Evolutionary conservation across 176 grass and related monocot species (phyloP), one percentile per base, ranked within the genome.

Genomic region (Microstegium vimineum): DNA sequence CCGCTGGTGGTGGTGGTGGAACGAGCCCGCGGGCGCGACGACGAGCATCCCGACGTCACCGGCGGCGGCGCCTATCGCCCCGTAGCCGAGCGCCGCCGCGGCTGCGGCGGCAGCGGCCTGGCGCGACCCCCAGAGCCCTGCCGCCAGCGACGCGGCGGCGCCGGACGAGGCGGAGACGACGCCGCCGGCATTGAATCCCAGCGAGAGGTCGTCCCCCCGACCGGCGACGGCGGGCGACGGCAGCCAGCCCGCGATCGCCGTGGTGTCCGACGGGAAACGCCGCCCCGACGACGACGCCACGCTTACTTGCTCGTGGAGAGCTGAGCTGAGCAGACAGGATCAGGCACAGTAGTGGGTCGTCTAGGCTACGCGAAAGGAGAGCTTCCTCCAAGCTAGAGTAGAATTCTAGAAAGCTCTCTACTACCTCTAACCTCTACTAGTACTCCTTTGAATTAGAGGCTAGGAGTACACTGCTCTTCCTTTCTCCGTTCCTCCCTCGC

Each of bases 111-210:
- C n/a, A n/a, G n/a, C n/a, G n/a, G n/a, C n/a, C n/a, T 17, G 45
- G 57, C 71, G 80, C n/a, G 85, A 78, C 10, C 84, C 86, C 94
- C 90, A 91, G 41, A 88, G 52, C 6, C 84, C 85, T 8, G 84
- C 75, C 0, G 76, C 77, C 37, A 77, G 70, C 14, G 82, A 22
- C 8, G 80, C 45, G 0, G 5, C 45, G 6, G 45, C 64, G 47
- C n/a, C 5, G 1, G 81, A 7, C 12, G 66, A 69, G 6, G 85
- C 65, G 7, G 72, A n/a, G 12, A 40, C 85, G 9, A 78, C 85
- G n/a, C n/a, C n/a, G 0, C 80, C 86, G 35, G 85, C 96, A 93
- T 95, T 99, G 91, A 99, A 99, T 20, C 96, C 91, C 42, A 99
- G 89, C 45, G 92, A 99, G 38, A 99, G 90, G 40, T 95, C 96